These are phyloP conservation scores for Moesziomyces globuligerus DNA, from an alignment of 1,284 basidiomycete species.

Conservation along the genomic window DNA sequence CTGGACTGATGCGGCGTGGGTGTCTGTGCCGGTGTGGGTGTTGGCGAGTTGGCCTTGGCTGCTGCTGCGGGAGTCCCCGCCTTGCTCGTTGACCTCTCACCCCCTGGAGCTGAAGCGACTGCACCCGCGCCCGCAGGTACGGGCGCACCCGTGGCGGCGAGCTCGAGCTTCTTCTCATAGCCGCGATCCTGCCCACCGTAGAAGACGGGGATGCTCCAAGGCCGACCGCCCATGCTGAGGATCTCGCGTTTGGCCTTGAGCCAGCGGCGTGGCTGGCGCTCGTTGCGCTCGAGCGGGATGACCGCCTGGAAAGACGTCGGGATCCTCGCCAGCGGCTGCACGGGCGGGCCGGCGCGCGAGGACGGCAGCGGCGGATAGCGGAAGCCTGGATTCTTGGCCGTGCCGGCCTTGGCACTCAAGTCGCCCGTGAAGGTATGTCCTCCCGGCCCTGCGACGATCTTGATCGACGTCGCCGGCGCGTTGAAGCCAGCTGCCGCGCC, in stretches of 20 bases:
- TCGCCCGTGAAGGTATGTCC: conserved; percentile 36
- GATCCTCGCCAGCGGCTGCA: conserved; percentile 53
- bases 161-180: conserved; percentile 43
- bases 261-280: conserved; percentile 48
- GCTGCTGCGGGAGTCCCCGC: conserved; percentile 20
- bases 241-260: conserved; percentile 48
- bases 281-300: conserved; percentile 48
- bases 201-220: conserved; percentile 56
- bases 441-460: conserved; percentile 34
- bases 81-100: conserved; percentile 13
- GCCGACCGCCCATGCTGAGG: conserved; percentile 54
- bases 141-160: neutral
- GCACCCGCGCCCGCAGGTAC: neutral
- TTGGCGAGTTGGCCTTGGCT: conserved; percentile 8
- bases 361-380: conserved; percentile 51
- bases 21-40: conserved; percentile 13
- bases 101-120: neutral
- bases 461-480: conserved; percentile 36
- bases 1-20: neutral
- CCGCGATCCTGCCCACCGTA: conserved; percentile 48
- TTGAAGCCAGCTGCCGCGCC: neutral
- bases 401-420: conserved; percentile 37
- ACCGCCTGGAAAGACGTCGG: conserved; percentile 47
- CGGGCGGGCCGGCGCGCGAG: conserved; percentile 40
- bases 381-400: conserved; percentile 50